phyloP scores from a whole-genome alignment of 2,329 filamentous ascomycete species.

The Aotearoamyces nothofagi region DNA sequence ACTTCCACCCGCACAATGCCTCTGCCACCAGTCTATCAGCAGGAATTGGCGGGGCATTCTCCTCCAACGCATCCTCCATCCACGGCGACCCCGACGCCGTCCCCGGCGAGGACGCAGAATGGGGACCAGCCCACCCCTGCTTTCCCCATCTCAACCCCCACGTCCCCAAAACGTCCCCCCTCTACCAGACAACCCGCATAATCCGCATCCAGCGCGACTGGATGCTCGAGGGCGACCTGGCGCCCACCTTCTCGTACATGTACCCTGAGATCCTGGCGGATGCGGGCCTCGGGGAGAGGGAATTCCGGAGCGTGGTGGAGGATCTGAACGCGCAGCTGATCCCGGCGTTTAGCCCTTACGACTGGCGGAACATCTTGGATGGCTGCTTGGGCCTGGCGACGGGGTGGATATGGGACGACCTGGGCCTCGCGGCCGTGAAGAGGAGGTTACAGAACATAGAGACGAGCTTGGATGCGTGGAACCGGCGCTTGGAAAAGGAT shows the following conservation, averaged over 20 bases:
- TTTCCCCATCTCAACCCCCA: conserved; percentile 90
- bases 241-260: conserved; percentile 84
- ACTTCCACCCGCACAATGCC: conserved; percentile 6
- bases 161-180: conserved; percentile 60
- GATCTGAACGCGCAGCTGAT: conserved; percentile 67
- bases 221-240: conserved; percentile 77
- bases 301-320: conserved; percentile 71
- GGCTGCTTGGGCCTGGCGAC: conserved; percentile 66
- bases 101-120: conserved; percentile 58
- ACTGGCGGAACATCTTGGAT: conserved; percentile 64
- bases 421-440: conserved; percentile 67
- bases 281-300: conserved; percentile 63
- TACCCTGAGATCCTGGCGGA: conserved; percentile 94
- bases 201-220: conserved; percentile 88
- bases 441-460: conserved; percentile 55
- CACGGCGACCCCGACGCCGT: conserved; percentile 25
- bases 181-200: conserved; percentile 68
- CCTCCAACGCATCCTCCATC: conserved; percentile 20
- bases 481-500: conserved; percentile 49
- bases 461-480: conserved; percentile 77
- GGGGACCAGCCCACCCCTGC: conserved; percentile 89
- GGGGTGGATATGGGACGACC: conserved; percentile 89
- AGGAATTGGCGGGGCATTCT: conserved; percentile 17
- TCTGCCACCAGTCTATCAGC: conserved; percentile 11
- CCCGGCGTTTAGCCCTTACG: conserved; percentile 68